phyloP scores from a whole-genome alignment of 169 alveolate genomes.

The Neospora caninum region DNA sequence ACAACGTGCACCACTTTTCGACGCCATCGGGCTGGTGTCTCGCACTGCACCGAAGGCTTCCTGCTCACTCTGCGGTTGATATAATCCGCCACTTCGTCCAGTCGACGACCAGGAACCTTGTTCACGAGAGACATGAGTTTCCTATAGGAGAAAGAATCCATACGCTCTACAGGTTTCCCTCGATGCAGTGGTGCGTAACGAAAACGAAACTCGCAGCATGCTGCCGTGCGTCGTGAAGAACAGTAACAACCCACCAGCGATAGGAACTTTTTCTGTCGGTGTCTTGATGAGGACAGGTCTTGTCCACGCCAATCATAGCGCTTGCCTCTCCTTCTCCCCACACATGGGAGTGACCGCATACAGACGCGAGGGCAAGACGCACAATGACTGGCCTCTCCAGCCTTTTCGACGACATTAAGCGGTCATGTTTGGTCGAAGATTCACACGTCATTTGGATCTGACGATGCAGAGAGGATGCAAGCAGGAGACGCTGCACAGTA shows the following conservation, averaged over 20 bases:
- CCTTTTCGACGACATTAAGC: conserved; percentile 5
- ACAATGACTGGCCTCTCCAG: conserved; percentile 32
- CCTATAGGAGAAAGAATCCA: neutral
- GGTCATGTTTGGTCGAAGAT: neutral
- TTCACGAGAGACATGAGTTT: conserved; percentile 46
- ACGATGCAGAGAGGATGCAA: neutral
- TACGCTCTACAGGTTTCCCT: too few relatives aligned
- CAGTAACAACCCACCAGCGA: conserved; percentile 1
- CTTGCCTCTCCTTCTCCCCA: neutral
- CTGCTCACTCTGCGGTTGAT: neutral
- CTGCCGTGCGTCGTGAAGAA: neutral
- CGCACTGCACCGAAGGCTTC: too few relatives aligned
- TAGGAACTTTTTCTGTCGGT: neutral
- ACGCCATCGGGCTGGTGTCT: too few relatives aligned
- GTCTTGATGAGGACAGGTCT: neutral
- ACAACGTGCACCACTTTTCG: too few relatives aligned
- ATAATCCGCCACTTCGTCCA: conserved; percentile 29
- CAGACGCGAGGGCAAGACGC: conserved; percentile 44
- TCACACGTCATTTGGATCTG: conserved; percentile 48
- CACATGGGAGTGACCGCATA: conserved; percentile 33
- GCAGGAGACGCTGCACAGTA: neutral
- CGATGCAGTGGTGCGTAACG: neutral
- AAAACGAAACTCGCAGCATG: neutral
- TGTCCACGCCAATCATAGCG: neutral
- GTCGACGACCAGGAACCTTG: conserved; percentile 6